Base-by-base conservation (phyloP, 441 rosid genomes). In the Populus hybrid region DNA sequence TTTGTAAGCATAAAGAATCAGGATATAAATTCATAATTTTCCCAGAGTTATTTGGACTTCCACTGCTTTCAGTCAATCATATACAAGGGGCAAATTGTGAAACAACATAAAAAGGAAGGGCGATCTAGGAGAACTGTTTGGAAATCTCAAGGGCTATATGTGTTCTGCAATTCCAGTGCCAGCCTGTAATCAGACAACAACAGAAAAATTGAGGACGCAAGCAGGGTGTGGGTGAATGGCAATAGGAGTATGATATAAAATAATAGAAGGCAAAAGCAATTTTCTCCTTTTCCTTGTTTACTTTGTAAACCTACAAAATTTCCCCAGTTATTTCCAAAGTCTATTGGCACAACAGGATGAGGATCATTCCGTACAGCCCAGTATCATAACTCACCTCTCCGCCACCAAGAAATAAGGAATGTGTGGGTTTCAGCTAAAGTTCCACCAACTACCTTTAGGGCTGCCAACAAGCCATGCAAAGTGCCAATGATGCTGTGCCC, bases 401-500 rank as follows among this genome's bases (percentile, higher is more conserved):
- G 1, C 97, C 98, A 77, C 98, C 95, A 76, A 94, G 88, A 90
- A 94, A 94, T 78, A 94, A 81, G n/a, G 89, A 89, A 92, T 30
- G 84, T 92, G 74, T 94, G 95, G 61, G n/a, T n/a, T n/a, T 92
- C 91, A 67, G 92, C 83, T 11, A 92, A 81, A 78, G 79, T 84
- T 86, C 92, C 87, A 74, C 93, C 87, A 19, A 90, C 82, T 82
- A 90, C 75, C 76, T 87, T 87, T 80, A 87, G 86, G 70, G 97
- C 90, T 5, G 98, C n/a, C 91, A 50, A 94, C 84, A 81, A 94
- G 89, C 38, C 98, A 97, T 38, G 98, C 90, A 79, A 92, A 89
- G 42, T n/a, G 92, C 98, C 77, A 90, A 97, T 2, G 97, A 87
- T 76, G 98, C 98, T 77, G 98, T 94, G 59, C 98, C 98, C 98